Conservation (phyloP, 257 asterid genomes). For the Rehmannia glutinosa region DNA sequence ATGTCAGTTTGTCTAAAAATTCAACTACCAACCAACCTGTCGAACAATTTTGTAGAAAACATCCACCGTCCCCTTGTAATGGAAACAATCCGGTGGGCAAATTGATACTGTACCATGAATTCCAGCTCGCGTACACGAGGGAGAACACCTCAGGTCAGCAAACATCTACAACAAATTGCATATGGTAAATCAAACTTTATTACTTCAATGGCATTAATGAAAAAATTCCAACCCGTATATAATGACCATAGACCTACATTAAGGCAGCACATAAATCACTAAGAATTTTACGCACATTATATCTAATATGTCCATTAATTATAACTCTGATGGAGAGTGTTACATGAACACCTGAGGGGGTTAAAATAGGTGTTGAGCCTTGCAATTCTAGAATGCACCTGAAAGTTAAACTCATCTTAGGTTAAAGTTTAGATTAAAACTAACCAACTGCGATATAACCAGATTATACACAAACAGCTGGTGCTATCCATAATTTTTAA, state of each 20-base stretch:
- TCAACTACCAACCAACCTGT: conserved; percentile 51
- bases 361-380: neutral
- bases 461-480: neutral
- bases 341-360: neutral
- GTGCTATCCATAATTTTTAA: neutral
- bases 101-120: conserved; percentile 81
- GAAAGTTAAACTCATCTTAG: neutral
- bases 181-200: conserved; percentile 3
- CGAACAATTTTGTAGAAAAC: conserved; percentile 85
- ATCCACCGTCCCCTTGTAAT: conserved; percentile 85
- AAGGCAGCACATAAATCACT: conserved; percentile 4
- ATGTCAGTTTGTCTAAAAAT: neutral
- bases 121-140: conserved; percentile 96
- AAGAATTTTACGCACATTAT: neutral
- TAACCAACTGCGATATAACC: neutral
- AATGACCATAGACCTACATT: neutral
- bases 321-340: neutral
- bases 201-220: neutral
- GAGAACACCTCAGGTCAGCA: conserved; percentile 96
- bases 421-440: neutral
- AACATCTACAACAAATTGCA: conserved; percentile 62
- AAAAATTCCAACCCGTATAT: neutral
- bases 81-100: conserved; percentile 96
- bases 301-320: neutral
- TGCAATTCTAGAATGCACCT: neutral